phyloP scores from a whole-genome alignment of 345 rosid species.

The Murraya paniculata region DNA sequence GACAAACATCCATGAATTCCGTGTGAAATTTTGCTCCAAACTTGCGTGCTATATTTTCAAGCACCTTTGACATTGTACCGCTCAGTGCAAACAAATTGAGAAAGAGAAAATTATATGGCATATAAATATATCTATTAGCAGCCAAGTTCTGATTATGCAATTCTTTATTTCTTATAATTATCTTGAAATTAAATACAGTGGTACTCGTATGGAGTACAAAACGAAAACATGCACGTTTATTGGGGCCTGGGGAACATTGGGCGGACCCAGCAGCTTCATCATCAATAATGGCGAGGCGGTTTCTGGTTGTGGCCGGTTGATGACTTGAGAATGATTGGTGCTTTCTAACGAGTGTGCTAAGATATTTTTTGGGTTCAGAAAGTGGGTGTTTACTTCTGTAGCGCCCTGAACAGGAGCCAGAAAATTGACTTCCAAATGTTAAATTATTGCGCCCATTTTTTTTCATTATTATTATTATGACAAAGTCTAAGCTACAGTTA shows the following conservation, averaged over 20 bases:
- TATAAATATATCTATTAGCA: too few relatives aligned
- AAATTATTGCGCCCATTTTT: not conserved
- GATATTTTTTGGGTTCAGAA: not conserved
- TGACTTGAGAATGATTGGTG: not conserved
- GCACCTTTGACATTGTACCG: not conserved
- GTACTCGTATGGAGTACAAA: not conserved
- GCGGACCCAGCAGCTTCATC: not conserved
- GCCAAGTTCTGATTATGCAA: too few relatives aligned
- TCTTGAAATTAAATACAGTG: not conserved
- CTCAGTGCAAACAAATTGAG: not conserved
- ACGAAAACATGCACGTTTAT: not conserved
- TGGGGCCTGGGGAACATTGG: not conserved
- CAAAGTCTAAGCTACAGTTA: too few relatives aligned
- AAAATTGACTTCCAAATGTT: not conserved
- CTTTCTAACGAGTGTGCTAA: too few relatives aligned
- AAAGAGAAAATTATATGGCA: not conserved
- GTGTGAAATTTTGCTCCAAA: not conserved
- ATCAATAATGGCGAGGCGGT: not conserved
- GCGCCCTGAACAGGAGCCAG: not conserved
- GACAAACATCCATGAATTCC: conserved; percentile 9
- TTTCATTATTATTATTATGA: too few relatives aligned
- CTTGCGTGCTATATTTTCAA: not conserved
- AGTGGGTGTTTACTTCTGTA: not conserved
- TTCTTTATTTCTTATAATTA: not conserved
- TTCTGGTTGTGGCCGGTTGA: not conserved